Evolutionary conservation across 1,139 yeast species (phyloP), one percentile per base, ranked within the genome.

Genomic region (Suhomyces guaymorum): DNA sequence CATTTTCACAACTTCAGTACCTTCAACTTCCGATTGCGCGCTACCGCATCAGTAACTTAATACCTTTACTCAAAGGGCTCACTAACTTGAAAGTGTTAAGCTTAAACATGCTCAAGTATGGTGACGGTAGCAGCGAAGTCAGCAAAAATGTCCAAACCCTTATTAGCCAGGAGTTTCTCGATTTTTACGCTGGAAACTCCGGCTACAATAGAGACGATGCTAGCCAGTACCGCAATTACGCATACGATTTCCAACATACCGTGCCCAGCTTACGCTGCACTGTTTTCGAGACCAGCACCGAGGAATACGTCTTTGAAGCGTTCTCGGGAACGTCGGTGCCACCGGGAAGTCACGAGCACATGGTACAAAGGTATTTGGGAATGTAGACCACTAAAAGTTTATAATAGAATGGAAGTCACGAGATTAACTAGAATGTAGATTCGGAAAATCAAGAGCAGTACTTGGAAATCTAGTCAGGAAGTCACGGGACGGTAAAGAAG

Each of bases 151-250:
- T 28, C n/a, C 35, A 29, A 20, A 31, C 38, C 7, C 29, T 38
- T 7, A 38, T 38, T 15, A 25, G 28, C 24, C 31, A 22, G 4
- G 41, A 33, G 13, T 38, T 17, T 22, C 33, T 38, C 19, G 28
- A 28, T n/a, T 34, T 33, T 19, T 38, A 34, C 12, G 22, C 33
- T 7, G 7, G n/a, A 10, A 34, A 38, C 15, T 12, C 15, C 9
- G 28, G 27, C 4, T 18, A 15, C 12, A 13, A n/a, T 5, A 14
- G 9, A 7, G 3, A 11, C 7, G 20, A 30, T 7, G 24, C 15
- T 23, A 29, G 24, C 6, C 46, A 45, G 30, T 40, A 42, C 31
- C 20, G 37, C 11, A 43, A 42, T 24, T 39, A 39, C 16, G 35
- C 37, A 5, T 23, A 17, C 10, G 48, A 44, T 27, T 36, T 44